A percentile compares a stretch with the other conserved stretches of the same genome.
These are phyloP conservation scores for Benincasa hispida DNA, from an alignment of 306 rosid species.

Conservation along the genomic window DNA sequence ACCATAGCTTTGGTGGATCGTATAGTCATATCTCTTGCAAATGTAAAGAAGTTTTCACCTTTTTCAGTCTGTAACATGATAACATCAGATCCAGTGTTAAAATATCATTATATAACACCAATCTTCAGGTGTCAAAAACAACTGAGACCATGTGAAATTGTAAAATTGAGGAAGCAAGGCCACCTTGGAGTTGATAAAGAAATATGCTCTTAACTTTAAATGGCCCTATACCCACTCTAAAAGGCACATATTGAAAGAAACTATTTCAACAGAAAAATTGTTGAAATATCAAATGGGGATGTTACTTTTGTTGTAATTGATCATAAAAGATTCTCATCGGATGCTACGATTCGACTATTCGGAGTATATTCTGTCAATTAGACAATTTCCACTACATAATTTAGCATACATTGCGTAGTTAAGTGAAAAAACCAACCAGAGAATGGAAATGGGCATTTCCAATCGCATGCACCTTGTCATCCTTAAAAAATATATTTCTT, in stretches of 20 bases:
- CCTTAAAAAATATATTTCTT: neutral
- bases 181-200: too few species aligned
- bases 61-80: conserved; percentile 43
- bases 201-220: too few species aligned
- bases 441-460: neutral
- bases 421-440: neutral
- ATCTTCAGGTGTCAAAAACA: neutral
- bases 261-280: too few species aligned
- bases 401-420: neutral
- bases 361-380: neutral
- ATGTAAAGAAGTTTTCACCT: conserved; percentile 85
- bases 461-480: neutral
- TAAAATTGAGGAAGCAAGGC: neutral
- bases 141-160: neutral
- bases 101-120: neutral
- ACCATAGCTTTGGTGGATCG: conserved; percentile 71
- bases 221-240: too few species aligned
- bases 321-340: too few species aligned
- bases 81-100: conserved; percentile 1
- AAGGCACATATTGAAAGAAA: too few species aligned
- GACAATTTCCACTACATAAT: neutral
- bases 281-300: too few species aligned
- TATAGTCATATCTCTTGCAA: conserved; percentile 86
- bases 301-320: too few species aligned
- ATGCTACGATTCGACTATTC: neutral